These are phyloP conservation scores for Myriosclerotinia curreyana DNA, from an alignment of 2,329 filamentous ascomycete species.

Conservation along the genomic window DNA sequence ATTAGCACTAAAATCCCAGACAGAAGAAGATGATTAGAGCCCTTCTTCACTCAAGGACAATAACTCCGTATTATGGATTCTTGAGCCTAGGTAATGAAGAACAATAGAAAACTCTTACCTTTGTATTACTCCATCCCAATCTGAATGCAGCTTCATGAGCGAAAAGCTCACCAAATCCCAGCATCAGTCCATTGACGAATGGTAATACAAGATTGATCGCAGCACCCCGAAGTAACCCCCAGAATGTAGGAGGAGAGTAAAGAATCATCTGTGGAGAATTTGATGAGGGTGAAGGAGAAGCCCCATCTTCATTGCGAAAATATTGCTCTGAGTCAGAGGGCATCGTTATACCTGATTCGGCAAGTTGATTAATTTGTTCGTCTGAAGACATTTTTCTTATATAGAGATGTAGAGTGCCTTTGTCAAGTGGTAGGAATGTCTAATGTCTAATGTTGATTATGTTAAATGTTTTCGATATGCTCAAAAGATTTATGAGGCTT, in stretches of 20 bases:
- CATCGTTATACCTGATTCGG: constrained; percentile 73
- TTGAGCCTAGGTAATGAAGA: neutral
- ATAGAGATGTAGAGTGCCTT: neutral
- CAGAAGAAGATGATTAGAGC: neutral
- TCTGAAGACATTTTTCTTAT: constrained; percentile 52
- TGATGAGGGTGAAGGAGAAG: constrained; percentile 58
- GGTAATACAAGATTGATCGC: constrained; percentile 95
- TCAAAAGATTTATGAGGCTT: neutral
- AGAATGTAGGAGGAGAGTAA: constrained; percentile 84
- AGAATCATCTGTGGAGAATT: constrained; percentile 70
- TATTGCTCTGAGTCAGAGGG: constrained; percentile 83
- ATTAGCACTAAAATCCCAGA: neutral
- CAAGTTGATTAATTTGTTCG: constrained; percentile 52
- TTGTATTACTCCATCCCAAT: constrained; percentile 89
- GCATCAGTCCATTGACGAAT: constrained; percentile 97
- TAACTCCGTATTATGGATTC: too few relatives aligned
- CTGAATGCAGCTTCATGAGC: constrained; percentile 93
- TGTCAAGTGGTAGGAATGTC: neutral
- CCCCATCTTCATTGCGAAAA: constrained; percentile 61
- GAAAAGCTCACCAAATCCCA: constrained; percentile 95
- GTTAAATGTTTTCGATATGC: neutral
- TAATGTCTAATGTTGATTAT: neutral
- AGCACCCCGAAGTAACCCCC: constrained; percentile 79
- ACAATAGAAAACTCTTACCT: constrained; percentile 54
- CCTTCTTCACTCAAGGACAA: neutral